Conservation (phyloP, 805 yeast species). For the Yamadazyma phyllophila region DNA sequence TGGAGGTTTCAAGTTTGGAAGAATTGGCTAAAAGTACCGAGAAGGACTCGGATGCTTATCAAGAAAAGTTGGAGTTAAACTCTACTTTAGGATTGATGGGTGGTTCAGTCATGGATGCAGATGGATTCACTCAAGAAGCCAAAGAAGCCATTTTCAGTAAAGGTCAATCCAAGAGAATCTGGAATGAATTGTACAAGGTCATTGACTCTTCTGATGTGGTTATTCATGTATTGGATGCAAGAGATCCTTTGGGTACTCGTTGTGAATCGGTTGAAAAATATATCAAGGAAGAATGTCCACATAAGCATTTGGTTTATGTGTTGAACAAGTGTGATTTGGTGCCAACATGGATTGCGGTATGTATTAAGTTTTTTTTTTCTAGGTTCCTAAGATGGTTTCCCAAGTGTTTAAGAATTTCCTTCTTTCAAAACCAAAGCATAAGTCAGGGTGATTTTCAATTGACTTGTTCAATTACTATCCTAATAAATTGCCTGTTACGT, state of each 20-base stretch:
- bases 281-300: conserved; percentile 91
- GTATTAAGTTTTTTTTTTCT: conserved; percentile 37
- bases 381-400: background rate
- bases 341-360: conserved; percentile 99
- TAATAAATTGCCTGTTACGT: conserved; percentile 85
- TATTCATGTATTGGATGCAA: conserved; percentile 93
- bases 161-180: conserved; percentile 97
- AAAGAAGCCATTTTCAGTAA: conserved; percentile 94
- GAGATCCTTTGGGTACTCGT: conserved; percentile 96
- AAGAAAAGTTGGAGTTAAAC: conserved; percentile 74
- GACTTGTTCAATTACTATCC: conserved; percentile 23
- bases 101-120: conserved; percentile 54
- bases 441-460: conserved; percentile 66
- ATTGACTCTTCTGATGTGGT: conserved; percentile 97
- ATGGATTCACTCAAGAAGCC: conserved; percentile 86
- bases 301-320: conserved; percentile 91
- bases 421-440: conserved; percentile 66
- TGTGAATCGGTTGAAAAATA: conserved; percentile 92
- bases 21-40: conserved; percentile 66
- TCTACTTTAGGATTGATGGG: conserved; percentile 83
- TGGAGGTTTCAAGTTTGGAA: conserved; percentile 71
- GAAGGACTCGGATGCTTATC: conserved; percentile 55
- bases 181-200: conserved; percentile 97
- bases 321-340: conserved; percentile 97
- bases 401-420: background rate